Evolutionary conservation across 78 protist genomes (phyloP).

Genomic region (Blattamonas nauphoetae): DNA sequence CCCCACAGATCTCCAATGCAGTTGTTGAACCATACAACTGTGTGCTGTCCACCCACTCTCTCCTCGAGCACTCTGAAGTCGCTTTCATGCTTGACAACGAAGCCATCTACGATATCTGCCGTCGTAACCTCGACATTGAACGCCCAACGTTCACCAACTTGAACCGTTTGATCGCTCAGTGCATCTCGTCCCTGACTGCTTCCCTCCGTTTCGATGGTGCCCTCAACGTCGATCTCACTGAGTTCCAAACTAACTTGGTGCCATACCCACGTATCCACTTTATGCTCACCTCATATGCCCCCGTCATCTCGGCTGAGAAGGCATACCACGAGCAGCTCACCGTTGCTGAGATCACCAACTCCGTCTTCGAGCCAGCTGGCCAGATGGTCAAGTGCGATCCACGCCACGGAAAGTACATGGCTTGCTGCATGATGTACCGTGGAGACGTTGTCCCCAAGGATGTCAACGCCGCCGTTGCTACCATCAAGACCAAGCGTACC

Average conservation of each 20-base stretch:
- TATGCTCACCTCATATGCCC: constrained; percentile 61
- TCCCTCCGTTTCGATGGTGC: no score
- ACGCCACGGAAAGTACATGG: no score
- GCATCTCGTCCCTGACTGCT: no score
- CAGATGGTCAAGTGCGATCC: no score
- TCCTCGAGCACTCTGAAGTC: no score
- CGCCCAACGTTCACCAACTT: constrained; percentile 67
- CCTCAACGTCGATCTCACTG: constrained; percentile 69
- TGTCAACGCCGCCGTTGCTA: no score
- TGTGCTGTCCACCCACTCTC: no score
- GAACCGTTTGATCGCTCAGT: constrained; percentile 66
- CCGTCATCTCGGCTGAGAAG: no score
- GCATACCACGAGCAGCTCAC: constrained; percentile 67
- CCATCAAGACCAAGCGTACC: no score
- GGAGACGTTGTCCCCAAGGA: constrained; percentile 78
- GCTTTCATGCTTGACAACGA: no score
- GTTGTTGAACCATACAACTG: constrained; percentile 95
- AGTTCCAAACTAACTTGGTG: constrained; percentile 75
- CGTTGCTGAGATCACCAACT: constrained; percentile 70
- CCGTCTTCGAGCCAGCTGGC: constrained; percentile 77
- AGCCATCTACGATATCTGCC: no score
- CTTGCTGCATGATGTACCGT: constrained; percentile 79
- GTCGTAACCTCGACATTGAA: no score
- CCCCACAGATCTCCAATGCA: constrained; percentile 70
- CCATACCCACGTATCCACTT: constrained; percentile 82